These are phyloP conservation scores for Aspergillus brunneoviolaceus DNA, from an alignment of 2,329 filamentous ascomycete genomes.

Conservation along the genomic window DNA sequence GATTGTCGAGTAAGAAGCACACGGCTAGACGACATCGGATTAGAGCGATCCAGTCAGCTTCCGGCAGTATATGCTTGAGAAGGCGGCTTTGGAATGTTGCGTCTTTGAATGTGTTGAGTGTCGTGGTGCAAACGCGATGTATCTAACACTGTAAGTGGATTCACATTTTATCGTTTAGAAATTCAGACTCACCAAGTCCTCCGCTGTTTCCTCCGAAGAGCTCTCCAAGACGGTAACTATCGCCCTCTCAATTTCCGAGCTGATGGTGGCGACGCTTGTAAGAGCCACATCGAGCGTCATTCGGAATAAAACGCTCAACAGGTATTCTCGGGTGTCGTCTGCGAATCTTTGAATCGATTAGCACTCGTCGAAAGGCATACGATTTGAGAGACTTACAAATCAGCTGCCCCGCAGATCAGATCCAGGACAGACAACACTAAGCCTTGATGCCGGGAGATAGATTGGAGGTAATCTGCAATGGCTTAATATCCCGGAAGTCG, in stretches of 20 bases:
- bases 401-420: constrained; percentile 31
- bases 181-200: constrained; percentile 23
- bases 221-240: constrained; percentile 33
- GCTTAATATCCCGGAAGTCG: background rate
- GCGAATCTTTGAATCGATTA: constrained; percentile 31
- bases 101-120: constrained; percentile 39
- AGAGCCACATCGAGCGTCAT: constrained; percentile 38
- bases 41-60: constrained; percentile 36
- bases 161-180: background rate
- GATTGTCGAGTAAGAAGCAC: constrained; percentile 35
- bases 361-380: background rate
- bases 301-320: constrained; percentile 36
- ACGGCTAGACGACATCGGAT: constrained; percentile 43
- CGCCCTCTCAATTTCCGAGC: constrained; percentile 34
- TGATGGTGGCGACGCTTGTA: constrained; percentile 30
- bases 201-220: constrained; percentile 19
- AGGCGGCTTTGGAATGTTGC: constrained; percentile 41
- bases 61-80: constrained; percentile 41
- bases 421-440: constrained; percentile 36
- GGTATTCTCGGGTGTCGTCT: constrained; percentile 31
- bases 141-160: constrained; percentile 26
- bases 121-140: constrained; percentile 25
- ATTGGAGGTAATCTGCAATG: constrained; percentile 12
- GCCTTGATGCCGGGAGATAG: constrained; percentile 15
- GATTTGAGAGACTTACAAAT: constrained; percentile 26